These are phyloP conservation scores for grape (Vitis vinifera) DNA, from an alignment of 164 flowering plant genomes.

Conservation along the genomic window DNA sequence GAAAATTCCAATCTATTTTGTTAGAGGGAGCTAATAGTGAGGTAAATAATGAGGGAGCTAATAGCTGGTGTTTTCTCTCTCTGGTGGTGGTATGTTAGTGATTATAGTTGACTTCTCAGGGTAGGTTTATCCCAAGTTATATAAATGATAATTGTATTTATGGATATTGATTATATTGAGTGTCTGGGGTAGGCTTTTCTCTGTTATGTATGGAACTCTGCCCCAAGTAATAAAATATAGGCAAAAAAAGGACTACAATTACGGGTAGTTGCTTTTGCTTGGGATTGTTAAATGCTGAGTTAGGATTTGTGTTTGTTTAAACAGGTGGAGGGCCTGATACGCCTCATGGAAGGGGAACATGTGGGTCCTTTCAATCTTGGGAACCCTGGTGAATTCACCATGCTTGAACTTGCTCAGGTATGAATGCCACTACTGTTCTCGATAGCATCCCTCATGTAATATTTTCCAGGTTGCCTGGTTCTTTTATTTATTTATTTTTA, in stretches of 20 bases:
- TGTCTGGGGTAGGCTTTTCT: background rate
- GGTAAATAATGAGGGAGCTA: background rate
- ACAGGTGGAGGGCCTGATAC: constrained; percentile 72
- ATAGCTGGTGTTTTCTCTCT: background rate
- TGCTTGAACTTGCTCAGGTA: constrained; percentile 86
- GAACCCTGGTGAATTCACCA: constrained; percentile 80
- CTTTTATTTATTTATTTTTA: too few species aligned
- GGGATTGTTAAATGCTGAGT: background rate
- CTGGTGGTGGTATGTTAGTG: background rate
- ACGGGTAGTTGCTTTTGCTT: background rate
- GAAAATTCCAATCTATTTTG: too few species aligned
- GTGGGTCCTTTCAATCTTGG: constrained; percentile 81
- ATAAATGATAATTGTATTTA: too few species aligned
- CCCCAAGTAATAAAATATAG: background rate
- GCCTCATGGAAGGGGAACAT: constrained; percentile 78
- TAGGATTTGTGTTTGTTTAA: background rate
- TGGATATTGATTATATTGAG: background rate
- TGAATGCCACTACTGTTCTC: background rate
- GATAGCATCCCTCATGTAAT: background rate
- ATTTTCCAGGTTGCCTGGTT: background rate
- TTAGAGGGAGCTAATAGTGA: background rate
- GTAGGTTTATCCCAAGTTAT: background rate
- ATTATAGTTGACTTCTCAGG: constrained; percentile 1
- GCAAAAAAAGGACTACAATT: background rate
- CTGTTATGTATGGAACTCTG: background rate